A percentile compares a stretch with the other conserved stretches of the same genome.
These are phyloP conservation scores for Sclerotinia sclerotiorum DNA, from an alignment of 2,329 filamentous ascomycete genomes.

Conservation along the genomic window DNA sequence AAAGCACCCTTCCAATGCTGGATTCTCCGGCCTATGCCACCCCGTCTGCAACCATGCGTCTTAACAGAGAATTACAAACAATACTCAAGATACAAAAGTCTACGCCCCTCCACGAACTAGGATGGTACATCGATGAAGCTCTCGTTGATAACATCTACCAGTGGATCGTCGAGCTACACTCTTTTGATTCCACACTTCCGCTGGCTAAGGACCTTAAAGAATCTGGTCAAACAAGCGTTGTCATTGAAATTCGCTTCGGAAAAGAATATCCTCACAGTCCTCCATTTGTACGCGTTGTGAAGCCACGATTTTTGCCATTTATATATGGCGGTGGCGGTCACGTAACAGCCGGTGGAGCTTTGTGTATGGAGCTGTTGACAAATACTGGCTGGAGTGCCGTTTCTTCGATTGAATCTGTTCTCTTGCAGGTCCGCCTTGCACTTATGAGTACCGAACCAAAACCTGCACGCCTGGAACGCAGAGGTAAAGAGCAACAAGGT, in stretches of 20 bases:
- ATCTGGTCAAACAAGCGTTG: constrained; percentile 62
- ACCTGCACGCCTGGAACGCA: constrained; percentile 65
- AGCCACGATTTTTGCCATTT: constrained; percentile 76
- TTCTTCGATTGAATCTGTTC: constrained; percentile 72
- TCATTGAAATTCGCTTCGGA: constrained; percentile 81
- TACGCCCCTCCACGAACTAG: constrained; percentile 63
- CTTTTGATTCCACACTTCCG: constrained; percentile 68
- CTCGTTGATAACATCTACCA: constrained; percentile 66
- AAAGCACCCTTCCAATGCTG: constrained; percentile 62
- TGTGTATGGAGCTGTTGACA: constrained; percentile 82
- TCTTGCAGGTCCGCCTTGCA: constrained; percentile 78
- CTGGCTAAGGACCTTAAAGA: constrained; percentile 73
- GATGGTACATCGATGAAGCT: constrained; percentile 76
- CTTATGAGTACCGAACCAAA: constrained; percentile 66
- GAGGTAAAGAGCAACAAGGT: constrained; percentile 12
- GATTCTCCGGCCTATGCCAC: constrained; percentile 65
- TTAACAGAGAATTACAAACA: constrained; percentile 64
- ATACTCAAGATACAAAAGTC: constrained; percentile 63
- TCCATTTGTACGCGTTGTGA: constrained; percentile 80
- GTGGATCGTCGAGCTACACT: constrained; percentile 89
- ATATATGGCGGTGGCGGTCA: constrained; percentile 76
- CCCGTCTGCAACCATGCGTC: constrained; percentile 56
- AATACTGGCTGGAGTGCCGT: constrained; percentile 78
- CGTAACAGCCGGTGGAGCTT: constrained; percentile 78
- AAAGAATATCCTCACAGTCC: constrained; percentile 73